These are phyloP conservation scores for Solanum commersonii DNA, from an alignment of 257 asterid genomes.

Conservation along the genomic window DNA sequence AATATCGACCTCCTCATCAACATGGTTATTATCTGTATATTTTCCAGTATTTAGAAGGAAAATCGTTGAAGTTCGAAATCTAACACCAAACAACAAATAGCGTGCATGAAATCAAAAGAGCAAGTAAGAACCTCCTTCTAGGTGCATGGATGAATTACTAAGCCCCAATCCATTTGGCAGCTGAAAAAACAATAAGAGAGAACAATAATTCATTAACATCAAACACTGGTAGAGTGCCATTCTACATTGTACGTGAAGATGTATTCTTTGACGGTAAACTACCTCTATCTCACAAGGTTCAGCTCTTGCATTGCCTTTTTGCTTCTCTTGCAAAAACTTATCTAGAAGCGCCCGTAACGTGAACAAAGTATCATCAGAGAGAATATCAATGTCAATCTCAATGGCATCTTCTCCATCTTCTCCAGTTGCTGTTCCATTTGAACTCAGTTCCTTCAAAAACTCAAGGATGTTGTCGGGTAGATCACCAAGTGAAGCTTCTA, in stretches of 20 bases:
- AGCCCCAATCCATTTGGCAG: slow-evolving; percentile 78
- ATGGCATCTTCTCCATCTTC: slow-evolving; percentile 76
- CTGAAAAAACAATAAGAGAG: slow-evolving; percentile 32
- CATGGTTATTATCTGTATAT: slow-evolving; percentile 37
- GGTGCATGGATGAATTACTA: slow-evolving; percentile 83
- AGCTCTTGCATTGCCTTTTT: slow-evolving; percentile 28
- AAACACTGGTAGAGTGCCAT: not conserved
- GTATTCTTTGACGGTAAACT: not conserved
- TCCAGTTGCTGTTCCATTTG: slow-evolving; percentile 36
- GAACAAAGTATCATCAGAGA: slow-evolving; percentile 49
- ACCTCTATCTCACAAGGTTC: slow-evolving; percentile 91
- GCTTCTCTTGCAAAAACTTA: slow-evolving; percentile 44
- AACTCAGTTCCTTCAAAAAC: slow-evolving; percentile 48
- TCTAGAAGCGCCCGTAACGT: slow-evolving; percentile 55
- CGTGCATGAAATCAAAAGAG: slow-evolving; percentile 1
- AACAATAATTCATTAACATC: not conserved
- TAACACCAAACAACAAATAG: not conserved
- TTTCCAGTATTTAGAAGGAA: slow-evolving; percentile 6
- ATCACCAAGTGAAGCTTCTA: slow-evolving; percentile 45
- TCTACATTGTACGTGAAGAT: not conserved
- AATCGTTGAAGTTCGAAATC: not conserved
- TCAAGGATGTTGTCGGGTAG: slow-evolving; percentile 49
- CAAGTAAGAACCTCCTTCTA: slow-evolving; percentile 57
- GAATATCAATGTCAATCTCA: slow-evolving; percentile 71
- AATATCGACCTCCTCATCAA: slow-evolving; percentile 75